These are phyloP conservation scores for Cladosporium sp. DNA, from an alignment of 2,329 filamentous ascomycete species.

Conservation along the genomic window DNA sequence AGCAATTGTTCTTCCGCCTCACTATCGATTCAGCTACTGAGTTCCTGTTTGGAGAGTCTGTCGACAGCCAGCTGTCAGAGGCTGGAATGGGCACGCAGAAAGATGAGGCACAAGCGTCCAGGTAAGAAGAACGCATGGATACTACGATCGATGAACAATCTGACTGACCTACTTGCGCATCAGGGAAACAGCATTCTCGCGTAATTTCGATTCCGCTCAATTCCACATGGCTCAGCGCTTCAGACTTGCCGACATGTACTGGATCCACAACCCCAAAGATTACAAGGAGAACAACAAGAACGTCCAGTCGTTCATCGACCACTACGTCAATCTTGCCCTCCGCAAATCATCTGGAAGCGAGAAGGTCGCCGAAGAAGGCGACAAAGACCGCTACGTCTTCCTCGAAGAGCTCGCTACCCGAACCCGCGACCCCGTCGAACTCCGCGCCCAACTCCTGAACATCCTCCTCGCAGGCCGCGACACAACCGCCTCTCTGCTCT, in stretches of 20 bases:
- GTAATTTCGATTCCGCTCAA: constrained; percentile 42
- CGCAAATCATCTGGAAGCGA: constrained; percentile 24
- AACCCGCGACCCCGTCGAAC: constrained; percentile 40
- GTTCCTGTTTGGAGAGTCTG: constrained; percentile 45
- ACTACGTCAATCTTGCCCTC: constrained; percentile 44
- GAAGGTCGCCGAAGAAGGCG: constrained; percentile 22
- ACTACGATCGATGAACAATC: constrained; percentile 2
- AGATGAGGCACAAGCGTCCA: constrained; percentile 16
- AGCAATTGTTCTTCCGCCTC: constrained; percentile 44
- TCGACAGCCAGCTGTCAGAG: constrained; percentile 34
- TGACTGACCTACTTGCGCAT: constrained; percentile 15
- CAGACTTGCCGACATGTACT: constrained; percentile 35
- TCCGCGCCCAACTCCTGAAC: constrained; percentile 45
- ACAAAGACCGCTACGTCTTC: constrained; percentile 42
- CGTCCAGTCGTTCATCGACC: constrained; percentile 42
- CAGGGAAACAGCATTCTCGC: constrained; percentile 36
- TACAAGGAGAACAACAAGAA: constrained; percentile 38
- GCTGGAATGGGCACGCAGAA: constrained; percentile 20
- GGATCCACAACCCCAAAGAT: constrained; percentile 34
- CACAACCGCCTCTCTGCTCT: constrained; percentile 52
- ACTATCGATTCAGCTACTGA: constrained; percentile 49
- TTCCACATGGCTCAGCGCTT: constrained; percentile 33
- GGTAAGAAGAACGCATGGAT: neutral
- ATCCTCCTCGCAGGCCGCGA: constrained; percentile 67
- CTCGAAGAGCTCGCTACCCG: constrained; percentile 44